Evolutionary conservation across 148 eudicot genomes (phyloP), one percentile per base, ranked within the genome.

Genomic region (Dianthus caryophyllus): DNA sequence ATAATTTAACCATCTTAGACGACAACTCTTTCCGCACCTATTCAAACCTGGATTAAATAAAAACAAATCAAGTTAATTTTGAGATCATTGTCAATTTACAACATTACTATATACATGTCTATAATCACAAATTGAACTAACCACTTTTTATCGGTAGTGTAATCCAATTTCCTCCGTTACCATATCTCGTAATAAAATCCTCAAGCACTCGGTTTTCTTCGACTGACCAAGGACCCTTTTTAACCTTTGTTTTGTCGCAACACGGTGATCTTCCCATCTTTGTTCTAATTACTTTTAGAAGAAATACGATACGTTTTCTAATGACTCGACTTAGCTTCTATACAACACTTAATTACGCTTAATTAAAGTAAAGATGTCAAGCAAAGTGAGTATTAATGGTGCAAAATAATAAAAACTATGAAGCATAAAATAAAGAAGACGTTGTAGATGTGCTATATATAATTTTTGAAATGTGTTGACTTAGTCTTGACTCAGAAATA

Each of bases 11-110:
- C 87, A 85, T 69, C 90, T 81, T 62, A 85, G 58, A 6, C 90
- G 81, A 41, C 90, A 86, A 70, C 90, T 86, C 79, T 85, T 88
- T 6, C 94, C 88, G 46, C 90, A 88, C 20, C 90, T 84, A 38
- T 81, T 72, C 48, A 85, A 68, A 0, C 90, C 90, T 87, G 39
- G 18, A n/a, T 43, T 4, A 22, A 9, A 17, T 6, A 4, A 31
- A 47, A 9, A 47, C n/a, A n/a, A 48, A 41, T 6, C 1, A 41
- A 7, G 1, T 41, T 41, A 9, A 41, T 13, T 41, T 41, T 41
- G 6, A 41, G 6, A 6, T 41, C 44, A 41, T 41, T 33, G 39
- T 8, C 8, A 33, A 33, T 33, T 33, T 33, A 33, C 39, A 33
- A 2, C 8, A 3, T 33, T 2, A 33, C 39, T 8, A 33, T 3